Evolutionary conservation across 257 asterid species (phyloP).

Genomic region (Solanum raphanifolium): DNA sequence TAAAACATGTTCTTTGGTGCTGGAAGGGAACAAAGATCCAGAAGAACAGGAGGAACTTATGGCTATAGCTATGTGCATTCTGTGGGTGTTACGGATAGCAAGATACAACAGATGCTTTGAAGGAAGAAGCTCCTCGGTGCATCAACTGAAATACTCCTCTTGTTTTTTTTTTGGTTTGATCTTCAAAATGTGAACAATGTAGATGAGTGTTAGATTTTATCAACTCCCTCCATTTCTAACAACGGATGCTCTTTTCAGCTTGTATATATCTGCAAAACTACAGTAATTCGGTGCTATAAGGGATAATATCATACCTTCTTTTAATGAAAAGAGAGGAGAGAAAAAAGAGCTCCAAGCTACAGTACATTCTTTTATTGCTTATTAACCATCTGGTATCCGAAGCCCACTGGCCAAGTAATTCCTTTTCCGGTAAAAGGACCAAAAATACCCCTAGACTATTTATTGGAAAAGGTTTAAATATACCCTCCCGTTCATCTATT

Average conservation of each 20-base stretch:
- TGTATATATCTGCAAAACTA: neutral
- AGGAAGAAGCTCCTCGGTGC: neutral
- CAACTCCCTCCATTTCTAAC: neutral
- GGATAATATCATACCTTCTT: neutral
- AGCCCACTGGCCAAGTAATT: neutral
- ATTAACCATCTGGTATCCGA: neutral
- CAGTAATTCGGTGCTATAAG: neutral
- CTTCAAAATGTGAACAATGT: neutral
- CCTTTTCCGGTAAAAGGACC: neutral
- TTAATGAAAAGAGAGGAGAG: neutral
- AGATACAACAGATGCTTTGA: neutral
- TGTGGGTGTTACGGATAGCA: neutral
- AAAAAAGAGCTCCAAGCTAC: neutral
- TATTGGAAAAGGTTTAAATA: neutral
- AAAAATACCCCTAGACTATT: neutral
- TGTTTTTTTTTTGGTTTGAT: neutral
- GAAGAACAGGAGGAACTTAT: neutral
- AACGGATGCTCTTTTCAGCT: neutral
- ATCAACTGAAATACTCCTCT: neutral
- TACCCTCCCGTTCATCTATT: neutral
- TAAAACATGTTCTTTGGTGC: neutral
- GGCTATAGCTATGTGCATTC: neutral
- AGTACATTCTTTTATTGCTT: neutral
- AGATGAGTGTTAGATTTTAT: neutral
- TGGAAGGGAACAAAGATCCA: neutral